Evolutionary conservation across 441 rosid genomes (phyloP).

Genomic region (Eutrema salsugineum): DNA sequence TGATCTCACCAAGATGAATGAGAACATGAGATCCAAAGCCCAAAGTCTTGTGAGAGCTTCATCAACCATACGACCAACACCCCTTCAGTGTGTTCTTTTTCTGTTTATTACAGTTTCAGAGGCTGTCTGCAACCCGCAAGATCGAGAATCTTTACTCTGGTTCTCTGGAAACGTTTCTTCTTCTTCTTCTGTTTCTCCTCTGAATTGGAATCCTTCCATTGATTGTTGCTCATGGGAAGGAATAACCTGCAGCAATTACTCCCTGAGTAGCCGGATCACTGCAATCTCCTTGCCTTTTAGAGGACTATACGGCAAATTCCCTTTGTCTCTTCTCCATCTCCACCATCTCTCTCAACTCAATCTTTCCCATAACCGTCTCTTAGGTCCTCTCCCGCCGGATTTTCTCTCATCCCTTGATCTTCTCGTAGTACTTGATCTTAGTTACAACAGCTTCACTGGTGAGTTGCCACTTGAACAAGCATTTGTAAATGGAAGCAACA

Average conservation of each 20-base stretch:
- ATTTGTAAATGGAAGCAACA: not conserved
- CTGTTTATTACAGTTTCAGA: conserved; percentile 18
- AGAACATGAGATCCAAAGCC: conserved; percentile 3
- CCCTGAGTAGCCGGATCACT: conserved; percentile 29
- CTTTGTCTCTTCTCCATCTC: conserved; percentile 33
- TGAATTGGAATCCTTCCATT: conserved; percentile 43
- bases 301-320: conserved; percentile 39
- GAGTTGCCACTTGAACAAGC: conserved; percentile 36
- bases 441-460: conserved; percentile 49
- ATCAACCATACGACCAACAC: not conserved
- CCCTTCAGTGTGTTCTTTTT: conserved; percentile 13
- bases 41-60: not conserved
- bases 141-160: conserved; percentile 35
- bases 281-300: conserved; percentile 36
- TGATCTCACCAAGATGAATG: not conserved
- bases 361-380: conserved; percentile 49
- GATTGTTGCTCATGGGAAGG: conserved; percentile 76
- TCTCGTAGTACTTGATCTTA: conserved; percentile 48
- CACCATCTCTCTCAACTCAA: conserved; percentile 41
- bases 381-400: conserved; percentile 33
- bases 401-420: conserved; percentile 32
- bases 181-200: conserved; percentile 22
- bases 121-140: conserved; percentile 39
- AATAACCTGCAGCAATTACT: conserved; percentile 45
- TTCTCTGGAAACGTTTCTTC: conserved; percentile 29